phyloP scores from a whole-genome alignment of 2,329 filamentous ascomycete species.

The Claviceps pusilla region DNA sequence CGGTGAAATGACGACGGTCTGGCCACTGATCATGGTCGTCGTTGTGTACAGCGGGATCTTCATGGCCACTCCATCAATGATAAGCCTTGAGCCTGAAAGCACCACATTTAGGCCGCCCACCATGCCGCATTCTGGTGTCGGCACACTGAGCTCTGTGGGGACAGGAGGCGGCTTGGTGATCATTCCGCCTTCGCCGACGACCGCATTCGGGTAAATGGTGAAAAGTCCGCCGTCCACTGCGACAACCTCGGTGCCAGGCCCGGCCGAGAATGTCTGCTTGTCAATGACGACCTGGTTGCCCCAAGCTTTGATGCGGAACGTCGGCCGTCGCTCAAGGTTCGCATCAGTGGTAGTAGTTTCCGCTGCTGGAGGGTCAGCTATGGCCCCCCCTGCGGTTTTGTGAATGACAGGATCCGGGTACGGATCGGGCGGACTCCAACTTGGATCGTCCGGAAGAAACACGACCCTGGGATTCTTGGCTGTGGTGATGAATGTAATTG shows the following conservation, averaged over 20 bases:
- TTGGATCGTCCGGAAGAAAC: conserved; percentile 25
- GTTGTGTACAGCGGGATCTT: conserved; percentile 23
- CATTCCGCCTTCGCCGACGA: conserved; percentile 30
- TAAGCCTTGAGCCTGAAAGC: conserved; percentile 25
- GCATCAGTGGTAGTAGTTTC: neutral
- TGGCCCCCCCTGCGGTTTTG: conserved; percentile 2
- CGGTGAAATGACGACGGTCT: conserved; percentile 20
- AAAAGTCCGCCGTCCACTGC: conserved; percentile 28
- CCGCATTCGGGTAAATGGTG: conserved; percentile 30
- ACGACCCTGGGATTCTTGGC: conserved; percentile 41
- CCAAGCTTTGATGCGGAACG: conserved; percentile 29
- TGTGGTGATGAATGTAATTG: conserved; percentile 32
- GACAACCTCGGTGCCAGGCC: conserved; percentile 25
- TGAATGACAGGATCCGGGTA: conserved; percentile 7
- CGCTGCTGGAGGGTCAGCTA: neutral
- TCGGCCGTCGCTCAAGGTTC: conserved; percentile 6
- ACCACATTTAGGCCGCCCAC: conserved; percentile 26
- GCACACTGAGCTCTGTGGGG: conserved; percentile 16
- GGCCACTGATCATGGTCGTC: conserved; percentile 19
- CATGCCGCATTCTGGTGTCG: conserved; percentile 22
- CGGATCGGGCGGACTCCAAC: conserved; percentile 8
- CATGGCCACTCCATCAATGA: conserved; percentile 29
- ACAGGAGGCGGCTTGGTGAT: conserved; percentile 25
- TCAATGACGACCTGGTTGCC: conserved; percentile 33
- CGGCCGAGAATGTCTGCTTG: conserved; percentile 27